Evolutionary conservation across 1,139 yeast genomes (phyloP).

Genomic region (Barnettozyma hawaiiensis): DNA sequence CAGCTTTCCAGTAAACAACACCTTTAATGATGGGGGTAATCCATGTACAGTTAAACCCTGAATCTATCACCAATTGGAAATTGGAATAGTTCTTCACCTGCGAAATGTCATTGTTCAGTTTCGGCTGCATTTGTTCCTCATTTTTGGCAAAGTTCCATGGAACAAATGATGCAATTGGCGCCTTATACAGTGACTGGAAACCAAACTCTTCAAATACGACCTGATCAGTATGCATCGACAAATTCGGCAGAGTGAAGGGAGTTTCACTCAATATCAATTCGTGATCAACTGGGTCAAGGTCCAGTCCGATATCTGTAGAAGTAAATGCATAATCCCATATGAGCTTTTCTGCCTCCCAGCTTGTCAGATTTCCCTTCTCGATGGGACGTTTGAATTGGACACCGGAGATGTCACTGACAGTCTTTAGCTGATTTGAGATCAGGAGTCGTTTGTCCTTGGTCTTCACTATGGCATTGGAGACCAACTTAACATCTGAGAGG

Average conservation of each 20-base stretch:
- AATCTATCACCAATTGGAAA: constrained; percentile 75
- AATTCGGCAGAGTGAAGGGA: constrained; percentile 75
- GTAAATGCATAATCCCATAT: constrained; percentile 81
- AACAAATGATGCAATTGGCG: constrained; percentile 57
- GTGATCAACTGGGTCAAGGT: constrained; percentile 31
- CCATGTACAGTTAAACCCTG: constrained; percentile 88
- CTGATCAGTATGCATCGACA: constrained; percentile 85
- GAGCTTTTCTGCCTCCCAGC: constrained; percentile 91
- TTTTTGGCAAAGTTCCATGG: constrained; percentile 52
- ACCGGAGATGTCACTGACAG: constrained; percentile 71
- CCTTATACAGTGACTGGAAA: constrained; percentile 46
- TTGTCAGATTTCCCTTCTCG: constrained; percentile 81
- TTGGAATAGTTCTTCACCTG: constrained; percentile 37
- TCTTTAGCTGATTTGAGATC: constrained; percentile 63
- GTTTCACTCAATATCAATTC: constrained; percentile 48
- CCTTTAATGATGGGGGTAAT: constrained; percentile 81
- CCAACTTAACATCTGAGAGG: constrained; percentile 37
- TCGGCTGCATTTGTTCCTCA: constrained; percentile 22
- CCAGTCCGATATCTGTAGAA: constrained; percentile 29
- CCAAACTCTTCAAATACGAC: constrained; percentile 93
- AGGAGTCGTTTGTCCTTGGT: constrained; percentile 73
- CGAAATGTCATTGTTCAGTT: constrained; percentile 17
- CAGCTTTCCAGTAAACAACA: constrained; percentile 71
- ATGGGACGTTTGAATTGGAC: constrained; percentile 73
- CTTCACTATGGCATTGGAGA: constrained; percentile 67